These are phyloP conservation scores for Phytophthora pisi DNA, from an alignment of 352 stramenopile species.

Conservation along the genomic window DNA sequence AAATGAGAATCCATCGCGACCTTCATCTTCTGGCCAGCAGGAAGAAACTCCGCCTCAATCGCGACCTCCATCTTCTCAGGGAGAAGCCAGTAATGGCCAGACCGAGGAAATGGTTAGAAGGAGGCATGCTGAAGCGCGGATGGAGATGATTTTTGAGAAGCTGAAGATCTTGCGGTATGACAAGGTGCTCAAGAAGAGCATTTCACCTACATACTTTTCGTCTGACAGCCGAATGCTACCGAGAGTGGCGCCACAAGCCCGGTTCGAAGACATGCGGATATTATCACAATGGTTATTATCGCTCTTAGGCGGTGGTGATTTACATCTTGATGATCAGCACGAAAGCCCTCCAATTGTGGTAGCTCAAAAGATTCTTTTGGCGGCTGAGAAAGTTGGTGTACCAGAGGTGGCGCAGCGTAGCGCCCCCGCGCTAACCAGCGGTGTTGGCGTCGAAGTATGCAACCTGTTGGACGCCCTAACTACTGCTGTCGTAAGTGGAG, in stretches of 20 bases:
- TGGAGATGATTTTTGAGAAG: slow-evolving; percentile 78
- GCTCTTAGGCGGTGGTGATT: slow-evolving; percentile 32
- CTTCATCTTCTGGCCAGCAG: slow-evolving; percentile 32
- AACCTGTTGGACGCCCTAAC: slow-evolving; percentile 55
- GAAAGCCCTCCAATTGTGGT: slow-evolving; percentile 31
- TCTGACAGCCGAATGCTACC: slow-evolving; percentile 28
- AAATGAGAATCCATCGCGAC: slow-evolving; percentile 15
- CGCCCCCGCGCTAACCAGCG: slow-evolving; percentile 47
- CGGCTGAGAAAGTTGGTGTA: slow-evolving; percentile 51
- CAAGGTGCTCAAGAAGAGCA: slow-evolving; percentile 40
- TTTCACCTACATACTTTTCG: slow-evolving; percentile 59
- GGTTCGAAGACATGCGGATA: slow-evolving; percentile 54
- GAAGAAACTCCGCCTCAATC: slow-evolving; percentile 35
- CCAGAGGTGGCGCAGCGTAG: slow-evolving; percentile 37
- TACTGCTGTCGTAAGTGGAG: slow-evolving; percentile 38
- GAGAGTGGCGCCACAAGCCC: slow-evolving; percentile 33
- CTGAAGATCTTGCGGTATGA: slow-evolving; percentile 62
- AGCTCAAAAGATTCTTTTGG: slow-evolving; percentile 60
- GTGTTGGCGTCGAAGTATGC: slow-evolving; percentile 57
- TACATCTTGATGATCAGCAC: slow-evolving; percentile 16
- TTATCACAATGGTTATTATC: slow-evolving; percentile 55
- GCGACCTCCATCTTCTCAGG: slow-evolving; percentile 44
- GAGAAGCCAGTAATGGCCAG: slow-evolving; percentile 3
- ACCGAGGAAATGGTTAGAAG: slow-evolving; percentile 35
- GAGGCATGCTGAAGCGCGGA: slow-evolving; percentile 47